A percentile compares a stretch with the other conserved stretches of the same genome.
Conservation (phyloP, 169 alveolate species). For the Besnoitia besnoiti region DNA sequence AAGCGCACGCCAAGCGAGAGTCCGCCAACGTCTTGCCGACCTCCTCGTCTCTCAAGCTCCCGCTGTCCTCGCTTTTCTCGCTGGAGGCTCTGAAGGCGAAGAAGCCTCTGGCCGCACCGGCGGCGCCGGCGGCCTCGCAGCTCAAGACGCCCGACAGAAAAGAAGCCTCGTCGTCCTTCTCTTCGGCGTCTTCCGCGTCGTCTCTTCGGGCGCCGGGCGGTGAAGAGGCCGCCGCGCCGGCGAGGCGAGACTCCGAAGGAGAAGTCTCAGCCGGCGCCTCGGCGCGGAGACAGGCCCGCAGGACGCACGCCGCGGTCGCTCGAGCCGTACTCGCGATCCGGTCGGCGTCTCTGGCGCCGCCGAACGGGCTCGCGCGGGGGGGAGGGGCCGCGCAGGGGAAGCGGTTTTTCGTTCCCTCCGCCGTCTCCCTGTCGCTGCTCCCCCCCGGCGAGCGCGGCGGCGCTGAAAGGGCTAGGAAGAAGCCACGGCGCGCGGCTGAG, state of each 20-base stretch:
- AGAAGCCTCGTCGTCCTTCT: neutral
- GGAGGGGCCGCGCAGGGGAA: too few species aligned
- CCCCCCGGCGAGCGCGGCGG: neutral
- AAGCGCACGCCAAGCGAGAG: too few species aligned
- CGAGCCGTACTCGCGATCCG: neutral
- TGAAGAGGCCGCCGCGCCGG: neutral
- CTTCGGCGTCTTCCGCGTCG: neutral
- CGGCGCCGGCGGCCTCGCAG: neutral
- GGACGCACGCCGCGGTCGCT: neutral
- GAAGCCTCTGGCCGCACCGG: neutral
- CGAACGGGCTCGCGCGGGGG: neutral
- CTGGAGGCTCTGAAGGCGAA: neutral
- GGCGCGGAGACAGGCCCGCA: neutral
- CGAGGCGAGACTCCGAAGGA: too few species aligned
- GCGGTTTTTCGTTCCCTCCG: neutral
- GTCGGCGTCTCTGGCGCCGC: neutral
- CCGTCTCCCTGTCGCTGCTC: neutral
- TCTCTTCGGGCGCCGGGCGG: neutral
- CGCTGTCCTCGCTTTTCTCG: neutral
- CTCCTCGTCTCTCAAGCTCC: too few species aligned
- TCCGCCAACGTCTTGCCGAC: too few species aligned
- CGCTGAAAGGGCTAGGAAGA: neutral
- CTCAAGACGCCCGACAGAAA: too few species aligned
- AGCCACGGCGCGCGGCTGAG: neutral
- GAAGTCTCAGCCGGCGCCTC: neutral